Evolutionary conservation across 768 basidiomycete genomes (phyloP), one percentile per base, ranked within the genome.

Genomic region (Amanita exitialis): DNA sequence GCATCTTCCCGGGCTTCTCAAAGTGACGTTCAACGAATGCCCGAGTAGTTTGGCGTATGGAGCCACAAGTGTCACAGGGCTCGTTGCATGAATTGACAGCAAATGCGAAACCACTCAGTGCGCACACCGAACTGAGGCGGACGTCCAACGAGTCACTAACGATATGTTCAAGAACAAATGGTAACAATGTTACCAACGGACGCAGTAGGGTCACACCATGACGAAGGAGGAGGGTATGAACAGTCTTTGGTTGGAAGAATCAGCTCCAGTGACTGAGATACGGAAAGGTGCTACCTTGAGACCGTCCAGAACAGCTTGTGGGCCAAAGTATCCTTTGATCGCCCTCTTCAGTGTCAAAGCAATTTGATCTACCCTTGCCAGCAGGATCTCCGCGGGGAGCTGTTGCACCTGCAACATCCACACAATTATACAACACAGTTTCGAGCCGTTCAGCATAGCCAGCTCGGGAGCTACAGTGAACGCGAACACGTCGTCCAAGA

Each of bases 61-160:
- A 32, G 61, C 46, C 52, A 13, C n/a, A 18, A 7, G 23, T 8
- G 32, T 42, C 39, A 35, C 58, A 61, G 37, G 53, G 35, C 34
- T 18, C 52, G 51, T 47, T 30, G 52, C 56, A 23, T 49, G 42
- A 1, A 49, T 45, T 39, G 68, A 56, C 54, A 69, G 73, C 79
- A 3, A 71, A 56, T 9, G 75, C 77, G 47, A 82, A 73, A 2
- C 79, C 76, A 35, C 75, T 72, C 0, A 86, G 67, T 2, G 80
- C 79, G 56, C 77, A 69, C 6, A 76, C 77, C 2, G 85, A 80
- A 50, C 77, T 71, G 0, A 73, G 56, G 36, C 83, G 77, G 36
- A 63, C 48, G 7, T 62, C 60, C 6, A 54, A 35, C 20, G 65
- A 61, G 12, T 64, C 59, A 8, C 58, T 61, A 3, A 57, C 45